phyloP scores from a whole-genome alignment of 768 basidiomycete genomes.

The Tulasnella sp. region DNA sequence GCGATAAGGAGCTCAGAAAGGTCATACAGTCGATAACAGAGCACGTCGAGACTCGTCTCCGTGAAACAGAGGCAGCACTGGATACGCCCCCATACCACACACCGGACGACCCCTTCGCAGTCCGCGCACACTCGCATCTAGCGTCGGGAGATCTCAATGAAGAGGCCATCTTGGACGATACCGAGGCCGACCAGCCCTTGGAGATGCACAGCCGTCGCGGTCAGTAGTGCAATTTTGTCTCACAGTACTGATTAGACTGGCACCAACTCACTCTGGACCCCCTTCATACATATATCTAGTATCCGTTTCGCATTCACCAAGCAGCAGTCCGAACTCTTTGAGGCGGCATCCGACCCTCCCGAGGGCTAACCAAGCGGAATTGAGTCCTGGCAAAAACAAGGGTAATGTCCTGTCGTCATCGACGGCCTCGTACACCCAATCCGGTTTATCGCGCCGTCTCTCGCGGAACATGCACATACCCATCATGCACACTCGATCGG shows the following conservation, averaged over 20 bases:
- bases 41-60: conserved; percentile 88
- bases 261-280: conserved; percentile 33
- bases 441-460: conserved; percentile 65
- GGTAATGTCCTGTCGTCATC: conserved; percentile 22
- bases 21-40: conserved; percentile 91
- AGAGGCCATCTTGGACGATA: conserved; percentile 64
- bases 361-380: conserved; percentile 23
- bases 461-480: conserved; percentile 49
- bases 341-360: conserved; percentile 43
- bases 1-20: conserved; percentile 92
- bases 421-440: conserved; percentile 53
- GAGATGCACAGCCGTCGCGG: conserved; percentile 26
- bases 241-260: conserved; percentile 18
- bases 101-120: conserved; percentile 26
- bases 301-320: conserved; percentile 51
- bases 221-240: conserved; percentile 24
- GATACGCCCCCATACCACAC: conserved; percentile 30
- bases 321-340: conserved; percentile 52
- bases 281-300: conserved; percentile 58
- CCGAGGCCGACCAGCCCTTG: conserved; percentile 45
- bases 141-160: conserved; percentile 49
- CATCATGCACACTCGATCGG: conserved; percentile 53
- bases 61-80: conserved; percentile 60
- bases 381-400: conserved; percentile 54
- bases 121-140: conserved; percentile 15